Evolutionary conservation across 2,329 filamentous ascomycete genomes (phyloP).

Genomic region (Tolypocladium endophyticum): DNA sequence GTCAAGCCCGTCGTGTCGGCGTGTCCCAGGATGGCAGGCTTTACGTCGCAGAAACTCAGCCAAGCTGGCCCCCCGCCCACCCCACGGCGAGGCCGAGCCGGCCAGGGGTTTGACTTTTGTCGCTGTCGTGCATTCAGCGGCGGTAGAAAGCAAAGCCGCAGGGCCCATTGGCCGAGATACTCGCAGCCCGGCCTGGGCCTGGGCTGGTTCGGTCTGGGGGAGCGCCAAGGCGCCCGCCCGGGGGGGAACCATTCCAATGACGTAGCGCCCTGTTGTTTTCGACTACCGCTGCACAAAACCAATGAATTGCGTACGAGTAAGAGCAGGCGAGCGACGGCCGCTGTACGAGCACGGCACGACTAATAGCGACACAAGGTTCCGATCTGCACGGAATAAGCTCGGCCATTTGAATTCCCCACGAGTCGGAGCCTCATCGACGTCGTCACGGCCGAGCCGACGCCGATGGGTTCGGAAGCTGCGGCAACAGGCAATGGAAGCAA

Average conservation of each 20-base stretch:
- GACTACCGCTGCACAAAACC: background rate
- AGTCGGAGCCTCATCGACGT: background rate
- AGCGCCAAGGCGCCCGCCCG: background rate
- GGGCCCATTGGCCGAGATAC: background rate
- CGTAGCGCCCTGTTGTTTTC: background rate
- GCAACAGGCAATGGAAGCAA: background rate
- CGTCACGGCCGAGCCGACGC: background rate
- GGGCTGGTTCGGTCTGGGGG: background rate
- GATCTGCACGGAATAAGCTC: too few relatives aligned
- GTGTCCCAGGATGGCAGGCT: background rate
- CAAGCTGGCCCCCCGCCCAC: background rate
- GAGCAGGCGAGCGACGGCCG: too few relatives aligned
- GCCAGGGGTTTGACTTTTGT: background rate
- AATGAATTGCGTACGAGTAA: background rate
- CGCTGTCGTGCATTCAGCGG: background rate
- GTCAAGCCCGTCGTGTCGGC: slow-evolving; percentile 1
- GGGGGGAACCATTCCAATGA: background rate
- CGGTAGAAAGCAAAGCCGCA: background rate
- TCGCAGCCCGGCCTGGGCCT: background rate
- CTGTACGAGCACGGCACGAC: background rate
- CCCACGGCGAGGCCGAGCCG: background rate
- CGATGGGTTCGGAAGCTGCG: background rate
- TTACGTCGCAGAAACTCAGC: background rate
- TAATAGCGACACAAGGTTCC: background rate
- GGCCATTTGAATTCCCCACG: too few relatives aligned